A percentile compares a stretch with the other conserved stretches of the same genome.
phyloP scores from a whole-genome alignment of 257 asterid genomes.

The Fraxinus excelsior region DNA sequence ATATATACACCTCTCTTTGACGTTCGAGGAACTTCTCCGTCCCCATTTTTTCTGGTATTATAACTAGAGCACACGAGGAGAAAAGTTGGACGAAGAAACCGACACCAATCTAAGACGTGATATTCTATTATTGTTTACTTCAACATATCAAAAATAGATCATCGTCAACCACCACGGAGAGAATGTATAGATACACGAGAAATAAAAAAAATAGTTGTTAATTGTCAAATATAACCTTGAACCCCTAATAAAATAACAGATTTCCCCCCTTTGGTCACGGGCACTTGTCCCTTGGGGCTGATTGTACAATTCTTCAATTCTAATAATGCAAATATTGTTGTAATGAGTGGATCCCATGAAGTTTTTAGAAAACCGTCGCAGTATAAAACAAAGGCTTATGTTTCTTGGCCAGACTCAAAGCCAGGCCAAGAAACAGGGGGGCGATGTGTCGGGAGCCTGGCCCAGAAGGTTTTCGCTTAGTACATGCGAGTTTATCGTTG shows the following conservation, averaged over 20 bases:
- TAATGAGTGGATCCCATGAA: slow-evolving; percentile 18
- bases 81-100: not conserved
- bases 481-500: too few species aligned
- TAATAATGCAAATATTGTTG: slow-evolving; percentile 22
- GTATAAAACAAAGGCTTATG: slow-evolving; percentile 41
- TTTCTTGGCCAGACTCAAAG: too few species aligned
- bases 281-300: slow-evolving; percentile 45
- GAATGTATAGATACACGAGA: slow-evolving; percentile 8
- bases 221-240: slow-evolving; percentile 16
- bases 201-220: not conserved
- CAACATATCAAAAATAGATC: too few species aligned
- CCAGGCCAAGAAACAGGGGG: too few species aligned
- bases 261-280: slow-evolving; percentile 53
- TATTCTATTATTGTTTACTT: not conserved
- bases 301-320: slow-evolving; percentile 34
- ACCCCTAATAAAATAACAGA: slow-evolving; percentile 26
- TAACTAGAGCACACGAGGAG: too few species aligned
- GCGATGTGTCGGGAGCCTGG: too few species aligned
- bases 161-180: too few species aligned
- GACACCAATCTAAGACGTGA: not conserved
- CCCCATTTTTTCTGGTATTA: too few species aligned
- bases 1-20: not conserved
- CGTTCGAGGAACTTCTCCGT: not conserved
- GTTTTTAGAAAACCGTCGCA: slow-evolving; percentile 28
- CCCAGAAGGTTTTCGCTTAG: too few species aligned